These are phyloP conservation scores for Puccinia triticina DNA, from an alignment of 1,284 basidiomycete genomes.

Conservation along the genomic window DNA sequence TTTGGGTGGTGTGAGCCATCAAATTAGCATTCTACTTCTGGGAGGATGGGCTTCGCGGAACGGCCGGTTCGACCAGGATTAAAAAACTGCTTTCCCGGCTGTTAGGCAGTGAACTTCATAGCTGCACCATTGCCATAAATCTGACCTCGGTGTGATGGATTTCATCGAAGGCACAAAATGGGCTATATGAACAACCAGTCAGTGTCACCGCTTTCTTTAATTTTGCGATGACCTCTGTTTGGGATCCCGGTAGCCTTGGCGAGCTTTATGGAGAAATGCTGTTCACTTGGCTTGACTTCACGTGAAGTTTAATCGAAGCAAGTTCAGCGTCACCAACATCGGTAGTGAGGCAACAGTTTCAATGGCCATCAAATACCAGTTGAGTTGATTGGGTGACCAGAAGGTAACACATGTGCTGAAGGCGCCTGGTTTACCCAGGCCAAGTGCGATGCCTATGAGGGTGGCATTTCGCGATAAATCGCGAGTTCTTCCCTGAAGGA, in stretches of 20 bases:
- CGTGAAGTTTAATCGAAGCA: neutral
- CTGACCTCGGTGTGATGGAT: neutral
- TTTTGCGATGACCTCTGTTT: neutral
- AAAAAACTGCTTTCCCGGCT: constrained; percentile 6
- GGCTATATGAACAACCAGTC: neutral
- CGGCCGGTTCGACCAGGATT: neutral
- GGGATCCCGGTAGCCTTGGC: constrained; percentile 26
- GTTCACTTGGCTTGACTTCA: neutral
- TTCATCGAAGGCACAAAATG: neutral
- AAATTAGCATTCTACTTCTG: neutral
- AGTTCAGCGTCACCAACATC: neutral
- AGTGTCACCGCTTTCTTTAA: constrained; percentile 8
- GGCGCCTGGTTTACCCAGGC: neutral
- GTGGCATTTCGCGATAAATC: too few species aligned
- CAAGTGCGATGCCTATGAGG: too few species aligned
- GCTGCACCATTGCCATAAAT: constrained; percentile 9
- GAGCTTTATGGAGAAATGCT: neutral
- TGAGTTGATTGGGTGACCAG: constrained; percentile 5
- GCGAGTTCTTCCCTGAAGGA: too few species aligned
- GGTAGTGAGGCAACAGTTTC: constrained; percentile 2
- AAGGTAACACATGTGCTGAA: neutral
- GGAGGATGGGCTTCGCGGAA: constrained; percentile 18
- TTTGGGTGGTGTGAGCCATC: neutral
- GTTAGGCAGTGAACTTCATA: neutral
- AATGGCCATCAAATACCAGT: neutral